Percentiles rank a stretch among this genome's conserved stretches.
These are phyloP conservation scores for Ormosia semicastrata DNA, from an alignment of 306 rosid species.

Conservation along the genomic window DNA sequence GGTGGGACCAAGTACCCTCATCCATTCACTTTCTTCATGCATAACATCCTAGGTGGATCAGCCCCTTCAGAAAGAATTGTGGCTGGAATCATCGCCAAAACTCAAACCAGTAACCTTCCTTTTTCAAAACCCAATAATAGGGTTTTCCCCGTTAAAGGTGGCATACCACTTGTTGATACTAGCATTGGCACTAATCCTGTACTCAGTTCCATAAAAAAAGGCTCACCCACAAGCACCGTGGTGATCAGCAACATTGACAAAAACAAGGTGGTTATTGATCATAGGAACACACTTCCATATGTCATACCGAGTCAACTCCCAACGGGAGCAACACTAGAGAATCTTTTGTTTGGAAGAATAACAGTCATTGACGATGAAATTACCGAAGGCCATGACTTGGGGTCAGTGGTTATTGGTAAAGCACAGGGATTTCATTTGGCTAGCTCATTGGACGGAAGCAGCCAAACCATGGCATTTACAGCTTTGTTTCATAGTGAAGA, in stretches of 20 bases:
- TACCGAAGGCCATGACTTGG: conserved; percentile 32
- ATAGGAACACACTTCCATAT: conserved; percentile 21
- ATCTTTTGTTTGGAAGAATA: conserved; percentile 44
- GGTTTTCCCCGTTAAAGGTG: conserved; percentile 30
- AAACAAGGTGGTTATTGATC: conserved; percentile 26
- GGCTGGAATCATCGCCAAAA: conserved; percentile 21
- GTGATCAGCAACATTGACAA: conserved; percentile 25
- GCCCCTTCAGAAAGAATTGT: conserved; percentile 47
- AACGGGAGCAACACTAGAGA: conserved; percentile 16
- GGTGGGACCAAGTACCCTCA: background rate
- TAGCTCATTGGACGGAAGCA: conserved; percentile 46
- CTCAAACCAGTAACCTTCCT: conserved; percentile 35
- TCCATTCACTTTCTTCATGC: conserved; percentile 41
- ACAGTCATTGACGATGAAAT: conserved; percentile 47
- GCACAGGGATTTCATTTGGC: conserved; percentile 49
- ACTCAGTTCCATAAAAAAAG: background rate
- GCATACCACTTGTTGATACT: conserved; percentile 28
- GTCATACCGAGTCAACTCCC: conserved; percentile 16
- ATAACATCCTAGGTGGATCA: conserved; percentile 41
- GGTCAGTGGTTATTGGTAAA: conserved; percentile 27
- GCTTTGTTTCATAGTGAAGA: conserved; percentile 14
- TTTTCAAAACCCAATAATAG: conserved; percentile 48
- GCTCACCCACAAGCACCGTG: background rate
- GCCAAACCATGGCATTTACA: conserved; percentile 43
- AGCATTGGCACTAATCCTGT: background rate